Evolutionary conservation across 2,329 filamentous ascomycete genomes (phyloP).

Genomic region (Aspergillus bombycis): DNA sequence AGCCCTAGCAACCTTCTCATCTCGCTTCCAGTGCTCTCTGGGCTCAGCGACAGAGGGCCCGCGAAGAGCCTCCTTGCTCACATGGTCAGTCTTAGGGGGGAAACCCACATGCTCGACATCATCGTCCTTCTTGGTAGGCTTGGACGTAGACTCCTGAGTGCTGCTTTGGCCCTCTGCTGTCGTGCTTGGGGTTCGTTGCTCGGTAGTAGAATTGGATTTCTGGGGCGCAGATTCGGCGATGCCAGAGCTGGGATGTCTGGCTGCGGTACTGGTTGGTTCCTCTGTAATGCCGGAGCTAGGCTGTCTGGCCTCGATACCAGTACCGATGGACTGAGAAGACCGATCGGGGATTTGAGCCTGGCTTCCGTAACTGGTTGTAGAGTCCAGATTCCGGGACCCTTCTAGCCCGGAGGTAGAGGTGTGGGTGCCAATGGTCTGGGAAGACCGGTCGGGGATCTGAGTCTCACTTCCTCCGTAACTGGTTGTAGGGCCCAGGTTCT

Average conservation of each 20-base stretch:
- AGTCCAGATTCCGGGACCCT: neutral
- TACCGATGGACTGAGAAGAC: neutral
- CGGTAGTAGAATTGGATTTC: neutral
- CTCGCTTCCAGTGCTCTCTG: constrained; percentile 11
- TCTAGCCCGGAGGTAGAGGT: neutral
- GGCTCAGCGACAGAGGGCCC: constrained; percentile 32
- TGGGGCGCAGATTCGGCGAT: neutral
- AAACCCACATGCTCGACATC: neutral
- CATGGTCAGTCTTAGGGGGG: constrained; percentile 14
- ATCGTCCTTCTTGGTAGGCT: neutral
- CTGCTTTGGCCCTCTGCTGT: neutral
- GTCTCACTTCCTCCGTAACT: neutral
- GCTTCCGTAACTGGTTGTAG: neutral
- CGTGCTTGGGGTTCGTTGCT: neutral
- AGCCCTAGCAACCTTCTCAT: constrained; percentile 15
- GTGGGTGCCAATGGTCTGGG: neutral
- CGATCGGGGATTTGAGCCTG: neutral
- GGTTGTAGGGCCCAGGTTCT: neutral
- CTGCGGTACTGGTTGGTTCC: neutral
- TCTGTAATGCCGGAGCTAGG: neutral
- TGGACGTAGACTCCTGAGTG: neutral
- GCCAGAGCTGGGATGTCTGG: neutral
- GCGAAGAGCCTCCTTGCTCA: constrained; percentile 34
- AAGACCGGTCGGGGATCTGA: neutral
- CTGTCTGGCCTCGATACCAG: neutral